Conservation (phyloP, 129 eudicot genomes). For the Flaveria linearis region DNA sequence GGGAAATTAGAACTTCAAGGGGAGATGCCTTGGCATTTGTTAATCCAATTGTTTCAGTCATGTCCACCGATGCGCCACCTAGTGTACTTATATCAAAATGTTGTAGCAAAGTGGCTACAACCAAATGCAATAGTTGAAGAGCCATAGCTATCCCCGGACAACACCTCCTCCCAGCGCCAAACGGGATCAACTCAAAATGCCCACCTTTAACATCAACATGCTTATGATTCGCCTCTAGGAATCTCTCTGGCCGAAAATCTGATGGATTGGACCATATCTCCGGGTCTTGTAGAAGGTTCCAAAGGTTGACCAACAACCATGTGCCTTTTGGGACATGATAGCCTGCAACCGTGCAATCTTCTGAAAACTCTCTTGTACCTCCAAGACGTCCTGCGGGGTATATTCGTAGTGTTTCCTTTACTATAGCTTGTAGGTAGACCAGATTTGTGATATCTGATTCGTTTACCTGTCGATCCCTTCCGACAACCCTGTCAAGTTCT, state of each 20-base stretch:
- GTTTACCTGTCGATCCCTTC: constrained; percentile 28
- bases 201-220: constrained; percentile 34
- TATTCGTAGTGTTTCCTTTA: constrained; percentile 35
- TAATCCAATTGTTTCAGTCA: constrained; percentile 30
- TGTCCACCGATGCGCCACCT: constrained; percentile 27
- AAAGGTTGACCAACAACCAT: constrained; percentile 26
- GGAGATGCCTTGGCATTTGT: constrained; percentile 34
- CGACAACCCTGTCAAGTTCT: constrained; percentile 28
- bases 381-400: constrained; percentile 35
- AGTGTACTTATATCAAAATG: constrained; percentile 31
- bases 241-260: constrained; percentile 38
- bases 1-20: constrained; percentile 35
- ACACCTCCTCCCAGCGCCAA: constrained; percentile 36
- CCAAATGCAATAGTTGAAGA: constrained; percentile 26
- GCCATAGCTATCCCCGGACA: constrained; percentile 35
- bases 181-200: constrained; percentile 39
- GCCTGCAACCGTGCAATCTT: constrained; percentile 35
- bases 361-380: constrained; percentile 20
- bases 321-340: constrained; percentile 37
- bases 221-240: constrained; percentile 11
- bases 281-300: constrained; percentile 36
- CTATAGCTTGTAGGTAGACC: constrained; percentile 30
- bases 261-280: constrained; percentile 29
- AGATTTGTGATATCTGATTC: constrained; percentile 31
- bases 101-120: constrained; percentile 31